Evolutionary conservation across 2,329 filamentous ascomycete genomes (phyloP), one percentile per base, ranked within the genome.

Genomic region (Scopulariopsis brevicaulis): DNA sequence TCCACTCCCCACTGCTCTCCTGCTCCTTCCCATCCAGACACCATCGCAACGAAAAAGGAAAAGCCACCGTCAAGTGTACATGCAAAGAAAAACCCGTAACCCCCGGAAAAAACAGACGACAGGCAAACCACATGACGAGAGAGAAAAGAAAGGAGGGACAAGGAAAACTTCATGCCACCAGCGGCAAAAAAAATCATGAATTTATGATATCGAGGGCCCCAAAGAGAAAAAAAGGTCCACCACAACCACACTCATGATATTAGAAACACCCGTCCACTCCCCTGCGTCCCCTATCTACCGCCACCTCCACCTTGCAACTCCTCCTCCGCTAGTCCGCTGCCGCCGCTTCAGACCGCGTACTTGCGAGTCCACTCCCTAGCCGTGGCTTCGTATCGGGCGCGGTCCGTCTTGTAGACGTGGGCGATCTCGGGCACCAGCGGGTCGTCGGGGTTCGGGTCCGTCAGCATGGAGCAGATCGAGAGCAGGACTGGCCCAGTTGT

Each of bases 401-500:
- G 89, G 76, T 99, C 94, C 64, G 93, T 96, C 86, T 99, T 99
- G 89, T 99, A 99, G 71, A 97, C 91, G 72, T 99, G 94, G 68
- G 94, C 94, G 69, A 99, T 99, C 80, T 99, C 94, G 63, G 94
- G 94, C 62, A 99, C 94, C 65, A 99, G 86, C 70, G 94, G 94
- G 75, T 99, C 94, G 74, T 99, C 94, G 64, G 94, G 94, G 82
- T 99, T 99, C 67, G 94, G 94, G 78, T 99, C 94, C 70, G 94
- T 99, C 74, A 99, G 81, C 94, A 99, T 97, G 57, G 94, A 99
- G 83, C 94, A 99, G 81, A 99, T 99, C 60, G 94, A 97, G 64
- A 99, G 84, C 32, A 99, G 83, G 59, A 99, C 94, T 97, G 61
- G 24, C 8, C n/a, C 24, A 4, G 4, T 20, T 15, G 59, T 59